phyloP scores from a whole-genome alignment of 176 grass and related monocot genomes.

The Urochloa ruziziensis region DNA sequence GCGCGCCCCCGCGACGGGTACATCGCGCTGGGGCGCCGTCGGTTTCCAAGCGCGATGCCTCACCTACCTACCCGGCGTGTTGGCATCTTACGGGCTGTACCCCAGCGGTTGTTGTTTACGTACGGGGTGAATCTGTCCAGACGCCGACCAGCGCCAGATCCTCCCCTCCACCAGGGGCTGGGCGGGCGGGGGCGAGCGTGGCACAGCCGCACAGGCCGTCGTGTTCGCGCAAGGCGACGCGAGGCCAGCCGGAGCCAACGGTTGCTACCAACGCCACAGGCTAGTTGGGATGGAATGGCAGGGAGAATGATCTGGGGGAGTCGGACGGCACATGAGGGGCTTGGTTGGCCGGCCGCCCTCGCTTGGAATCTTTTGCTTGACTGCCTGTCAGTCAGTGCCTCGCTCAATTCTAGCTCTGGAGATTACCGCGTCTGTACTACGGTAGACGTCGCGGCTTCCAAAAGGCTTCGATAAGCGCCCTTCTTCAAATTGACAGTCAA shows the following conservation, averaged over 20 bases:
- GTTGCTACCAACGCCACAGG: background rate
- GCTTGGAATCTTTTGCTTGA: slow-evolving; percentile 22
- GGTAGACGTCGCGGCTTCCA: background rate
- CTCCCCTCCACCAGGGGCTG: background rate
- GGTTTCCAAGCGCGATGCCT: slow-evolving; percentile 30
- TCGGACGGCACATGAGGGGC: slow-evolving; percentile 16
- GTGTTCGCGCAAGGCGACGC: slow-evolving; percentile 20
- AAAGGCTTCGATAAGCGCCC: slow-evolving; percentile 4
- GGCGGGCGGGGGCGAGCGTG: background rate
- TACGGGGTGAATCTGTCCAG: background rate
- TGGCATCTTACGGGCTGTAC: background rate
- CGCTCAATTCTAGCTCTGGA: background rate
- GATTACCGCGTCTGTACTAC: slow-evolving; percentile 4
- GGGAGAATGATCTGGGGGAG: background rate
- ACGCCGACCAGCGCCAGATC: background rate
- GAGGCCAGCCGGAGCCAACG: background rate
- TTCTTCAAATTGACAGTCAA: slow-evolving; percentile 24
- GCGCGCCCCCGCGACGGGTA: background rate
- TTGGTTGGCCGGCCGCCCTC: background rate
- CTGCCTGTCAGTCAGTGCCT: background rate
- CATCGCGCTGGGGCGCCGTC: slow-evolving; percentile 9
- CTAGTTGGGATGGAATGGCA: background rate
- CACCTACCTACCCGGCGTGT: slow-evolving; percentile 10
- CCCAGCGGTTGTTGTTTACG: background rate
- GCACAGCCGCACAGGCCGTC: slow-evolving; percentile 20